Evolutionary conservation across 345 rosid genomes (phyloP).

Genomic region (Hirschfeldia incana): DNA sequence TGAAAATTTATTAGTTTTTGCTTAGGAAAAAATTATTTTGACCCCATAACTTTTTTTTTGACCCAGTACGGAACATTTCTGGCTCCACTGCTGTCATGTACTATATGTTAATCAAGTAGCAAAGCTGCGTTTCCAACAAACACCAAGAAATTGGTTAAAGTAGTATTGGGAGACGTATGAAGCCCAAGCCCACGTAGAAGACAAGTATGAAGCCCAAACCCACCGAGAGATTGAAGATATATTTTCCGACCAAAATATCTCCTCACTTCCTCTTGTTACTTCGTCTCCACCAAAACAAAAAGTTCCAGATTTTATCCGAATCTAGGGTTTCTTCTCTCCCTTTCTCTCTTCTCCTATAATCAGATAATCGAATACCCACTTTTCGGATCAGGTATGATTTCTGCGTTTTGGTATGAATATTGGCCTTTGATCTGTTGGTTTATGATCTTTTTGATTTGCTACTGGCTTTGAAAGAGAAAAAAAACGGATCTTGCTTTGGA

Average conservation of each 20-base stretch:
- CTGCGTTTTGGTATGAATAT: neutral
- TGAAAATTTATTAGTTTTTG: no score
- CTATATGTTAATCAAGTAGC: no score
- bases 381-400: slow-evolving; percentile 26
- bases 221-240: neutral
- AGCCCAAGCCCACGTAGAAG: neutral
- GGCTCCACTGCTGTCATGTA: no score
- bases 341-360: neutral
- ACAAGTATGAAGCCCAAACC: neutral
- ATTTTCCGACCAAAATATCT: neutral
- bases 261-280: neutral
- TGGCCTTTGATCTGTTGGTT: neutral
- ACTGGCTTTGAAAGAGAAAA: neutral
- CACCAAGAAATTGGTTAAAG: neutral
- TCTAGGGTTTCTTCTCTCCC: slow-evolving; percentile 16
- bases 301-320: slow-evolving; percentile 32
- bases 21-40: no score
- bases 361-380: slow-evolving; percentile 29
- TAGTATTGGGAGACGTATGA: neutral
- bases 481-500: slow-evolving; percentile 17
- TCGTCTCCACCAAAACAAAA: slow-evolving; percentile 16
- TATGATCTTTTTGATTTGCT: neutral
- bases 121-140: no score
- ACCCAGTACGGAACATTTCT: no score
- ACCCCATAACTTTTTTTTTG: no score